Evolutionary conservation across 257 asterid genomes (phyloP).

Genomic region (Scutellaria barbata): DNA sequence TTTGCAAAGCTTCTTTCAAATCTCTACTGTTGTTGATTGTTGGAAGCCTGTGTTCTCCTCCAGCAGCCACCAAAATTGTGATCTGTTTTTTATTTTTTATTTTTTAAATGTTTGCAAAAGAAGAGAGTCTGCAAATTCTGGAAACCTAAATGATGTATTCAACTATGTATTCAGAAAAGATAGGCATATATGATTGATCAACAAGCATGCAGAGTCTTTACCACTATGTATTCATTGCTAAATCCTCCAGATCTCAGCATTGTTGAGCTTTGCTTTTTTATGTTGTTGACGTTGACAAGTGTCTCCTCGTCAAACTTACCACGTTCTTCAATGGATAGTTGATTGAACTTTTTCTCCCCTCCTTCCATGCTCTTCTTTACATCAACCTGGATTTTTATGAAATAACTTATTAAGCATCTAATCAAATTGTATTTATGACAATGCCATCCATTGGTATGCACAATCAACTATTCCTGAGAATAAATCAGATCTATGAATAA

Average conservation of each 20-base stretch:
- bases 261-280: slow-evolving; percentile 68
- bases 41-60: slow-evolving; percentile 77
- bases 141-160: neutral
- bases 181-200: neutral
- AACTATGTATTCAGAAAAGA: too few relatives aligned
- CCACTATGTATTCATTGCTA: slow-evolving; percentile 96
- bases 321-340: slow-evolving; percentile 92
- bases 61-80: slow-evolving; percentile 93
- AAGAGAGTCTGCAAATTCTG: neutral
- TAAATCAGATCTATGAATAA: too few relatives aligned
- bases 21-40: slow-evolving; percentile 69
- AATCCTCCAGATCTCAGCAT: slow-evolving; percentile 64
- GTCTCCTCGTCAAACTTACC: slow-evolving; percentile 99
- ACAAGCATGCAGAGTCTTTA: slow-evolving; percentile 39
- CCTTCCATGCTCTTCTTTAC: slow-evolving; percentile 69
- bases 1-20: slow-evolving; percentile 88
- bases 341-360: slow-evolving; percentile 82
- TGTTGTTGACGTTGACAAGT: slow-evolving; percentile 83
- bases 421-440: too few relatives aligned
- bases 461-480: too few relatives aligned
- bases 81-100: slow-evolving; percentile 47
- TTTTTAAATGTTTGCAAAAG: neutral
- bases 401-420: slow-evolving; percentile 14
- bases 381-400: slow-evolving; percentile 68
- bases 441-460: too few relatives aligned